Evolutionary conservation across 306 rosid genomes (phyloP).

Genomic region (Prunus mira): DNA sequence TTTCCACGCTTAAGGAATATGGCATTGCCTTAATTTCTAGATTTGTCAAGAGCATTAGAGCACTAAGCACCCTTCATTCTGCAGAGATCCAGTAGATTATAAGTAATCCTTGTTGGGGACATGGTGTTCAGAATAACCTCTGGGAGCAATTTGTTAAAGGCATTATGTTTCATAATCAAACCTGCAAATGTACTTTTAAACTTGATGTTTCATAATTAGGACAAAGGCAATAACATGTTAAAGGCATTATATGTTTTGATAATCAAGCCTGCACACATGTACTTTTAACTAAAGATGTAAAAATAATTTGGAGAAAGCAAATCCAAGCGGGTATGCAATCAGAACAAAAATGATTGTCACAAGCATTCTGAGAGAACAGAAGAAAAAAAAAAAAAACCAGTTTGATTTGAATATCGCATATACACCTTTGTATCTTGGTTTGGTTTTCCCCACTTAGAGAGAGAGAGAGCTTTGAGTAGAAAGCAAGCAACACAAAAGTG

Average conservation of each 20-base stretch:
- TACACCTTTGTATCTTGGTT: slow-evolving; percentile 8
- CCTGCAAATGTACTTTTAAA: slow-evolving; percentile 8
- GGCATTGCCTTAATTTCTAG: neutral
- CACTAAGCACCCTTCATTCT: neutral
- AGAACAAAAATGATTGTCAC: neutral
- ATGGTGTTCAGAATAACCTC: neutral
- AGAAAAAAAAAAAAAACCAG: neutral
- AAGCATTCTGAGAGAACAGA: neutral
- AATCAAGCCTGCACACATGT: slow-evolving; percentile 6
- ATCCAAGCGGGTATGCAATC: neutral
- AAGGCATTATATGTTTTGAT: neutral
- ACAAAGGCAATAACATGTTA: neutral
- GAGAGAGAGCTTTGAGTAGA: slow-evolving; percentile 56
- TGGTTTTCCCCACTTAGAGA: slow-evolving; percentile 11
- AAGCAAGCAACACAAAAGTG: slow-evolving; percentile 73
- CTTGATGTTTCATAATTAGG: too few relatives aligned
- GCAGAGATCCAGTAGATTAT: neutral
- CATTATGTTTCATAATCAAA: neutral
- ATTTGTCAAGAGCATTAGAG: neutral
- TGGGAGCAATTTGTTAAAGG: neutral
- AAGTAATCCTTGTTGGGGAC: neutral
- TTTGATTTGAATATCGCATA: slow-evolving; percentile 16
- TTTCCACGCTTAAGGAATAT: neutral
- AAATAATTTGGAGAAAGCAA: neutral
- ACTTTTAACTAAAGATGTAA: slow-evolving; percentile 13